These are phyloP conservation scores for Cordyceps fumosorosea DNA, from an alignment of 2,329 filamentous ascomycete species.

Conservation along the genomic window DNA sequence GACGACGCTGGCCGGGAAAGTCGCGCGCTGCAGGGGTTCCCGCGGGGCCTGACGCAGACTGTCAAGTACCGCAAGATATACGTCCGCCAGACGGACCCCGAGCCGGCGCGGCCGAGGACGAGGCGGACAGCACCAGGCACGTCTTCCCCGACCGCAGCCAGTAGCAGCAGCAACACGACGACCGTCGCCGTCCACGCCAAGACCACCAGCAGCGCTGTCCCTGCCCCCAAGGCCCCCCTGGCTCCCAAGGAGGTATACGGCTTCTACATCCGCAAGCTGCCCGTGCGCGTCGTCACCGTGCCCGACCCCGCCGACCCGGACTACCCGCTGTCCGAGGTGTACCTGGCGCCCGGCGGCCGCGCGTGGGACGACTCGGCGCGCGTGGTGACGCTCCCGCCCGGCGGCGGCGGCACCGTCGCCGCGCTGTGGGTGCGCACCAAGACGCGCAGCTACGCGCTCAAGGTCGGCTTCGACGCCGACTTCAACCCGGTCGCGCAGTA, in stretches of 20 bases:
- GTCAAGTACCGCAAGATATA: slow-evolving; percentile 2
- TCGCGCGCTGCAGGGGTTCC: background rate
- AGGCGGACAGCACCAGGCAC: background rate
- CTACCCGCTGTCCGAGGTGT: background rate
- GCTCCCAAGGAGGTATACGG: background rate
- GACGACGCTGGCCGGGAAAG: background rate
- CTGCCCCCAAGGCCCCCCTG: too few species aligned
- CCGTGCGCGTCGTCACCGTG: background rate
- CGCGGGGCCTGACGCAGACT: background rate
- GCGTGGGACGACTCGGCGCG: slow-evolving; percentile 5
- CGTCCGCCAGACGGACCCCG: slow-evolving; percentile 4
- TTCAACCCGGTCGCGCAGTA: slow-evolving; percentile 12
- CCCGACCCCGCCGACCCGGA: background rate
- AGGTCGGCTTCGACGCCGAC: slow-evolving; percentile 11
- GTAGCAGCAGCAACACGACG: background rate
- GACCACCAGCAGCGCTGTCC: background rate
- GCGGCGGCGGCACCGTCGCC: slow-evolving; percentile 6
- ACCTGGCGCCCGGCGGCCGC: background rate
- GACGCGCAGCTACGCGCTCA: slow-evolving; percentile 4
- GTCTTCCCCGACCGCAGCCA: background rate
- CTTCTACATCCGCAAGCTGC: slow-evolving; percentile 9
- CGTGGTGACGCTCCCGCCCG: slow-evolving; percentile 7
- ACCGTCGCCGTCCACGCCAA: background rate
- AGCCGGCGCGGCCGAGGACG: background rate
- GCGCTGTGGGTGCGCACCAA: background rate